Evolutionary conservation across 495 filamentous ascomycete genomes (phyloP), one percentile per base, ranked within the genome.

Genomic region (Trichoderma parareesei): DNA sequence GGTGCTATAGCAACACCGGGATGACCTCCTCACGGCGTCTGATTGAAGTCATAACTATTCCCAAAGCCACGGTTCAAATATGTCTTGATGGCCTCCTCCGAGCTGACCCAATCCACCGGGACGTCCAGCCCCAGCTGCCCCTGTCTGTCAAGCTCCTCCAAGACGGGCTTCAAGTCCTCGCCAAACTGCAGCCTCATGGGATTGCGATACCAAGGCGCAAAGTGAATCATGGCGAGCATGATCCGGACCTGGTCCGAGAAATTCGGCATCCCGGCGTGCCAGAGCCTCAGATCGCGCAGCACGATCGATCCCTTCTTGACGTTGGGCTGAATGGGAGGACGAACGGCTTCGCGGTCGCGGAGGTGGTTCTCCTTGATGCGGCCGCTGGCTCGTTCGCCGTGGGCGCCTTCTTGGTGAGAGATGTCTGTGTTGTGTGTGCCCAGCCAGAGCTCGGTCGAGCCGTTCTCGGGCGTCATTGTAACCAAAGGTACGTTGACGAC

Each of bases 211-310:
- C 79, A 79, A 10, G 74, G 74, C 0, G 78, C 77, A 65, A 72
- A 79, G 71, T 77, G 74, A 70, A 81, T 84, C 74, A 83, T 79
- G 13, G 83, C 82, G 13, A 88, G 72, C 84, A 87, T 85, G 40
- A 87, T 78, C 44, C 85, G 73, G 0, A 76, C 73, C 11, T 74
- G 71, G 18, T 76, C 69, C 6, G 77, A 79, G 20, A 73, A 65
- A 65, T 87, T 88, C 10, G 82, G 84, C 76, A 84, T 82, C 0
- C 85, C 85, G 7, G 81, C 82, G 37, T 57, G 53, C 53, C 53
- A 88, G 5, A 87, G 75, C 33, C 84, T 69, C 62, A 86, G 70
- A 70, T 87, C 84, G 5, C 85, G 74, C 10, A 87, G 66, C 35
- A 85, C 69, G 44, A 81, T 67, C 35, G 72, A 70, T 0, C 78